A percentile compares a stretch with the other conserved stretches of the same genome.
Conservation (phyloP, 768 basidiomycete species). For the Suillus subluteus region DNA sequence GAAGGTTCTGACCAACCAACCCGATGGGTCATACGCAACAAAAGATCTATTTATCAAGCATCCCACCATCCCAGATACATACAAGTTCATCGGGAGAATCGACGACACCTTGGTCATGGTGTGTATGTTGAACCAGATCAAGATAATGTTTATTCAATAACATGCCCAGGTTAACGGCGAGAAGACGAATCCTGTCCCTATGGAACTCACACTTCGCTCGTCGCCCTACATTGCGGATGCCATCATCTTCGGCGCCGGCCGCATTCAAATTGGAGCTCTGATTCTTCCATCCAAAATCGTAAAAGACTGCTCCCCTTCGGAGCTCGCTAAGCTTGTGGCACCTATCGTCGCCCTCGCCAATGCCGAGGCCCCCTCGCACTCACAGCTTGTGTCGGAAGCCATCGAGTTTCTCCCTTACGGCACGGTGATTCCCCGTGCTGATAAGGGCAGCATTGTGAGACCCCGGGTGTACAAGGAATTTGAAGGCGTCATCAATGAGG, state of each 20-base stretch:
- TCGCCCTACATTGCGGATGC: constrained; percentile 51
- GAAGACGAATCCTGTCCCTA: constrained; percentile 60
- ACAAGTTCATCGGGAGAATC: constrained; percentile 55
- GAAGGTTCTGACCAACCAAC: constrained; percentile 42
- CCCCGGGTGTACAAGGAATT: constrained; percentile 55
- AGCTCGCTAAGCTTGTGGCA: constrained; percentile 37
- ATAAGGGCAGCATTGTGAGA: constrained; percentile 54
- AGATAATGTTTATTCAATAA: constrained; percentile 14
- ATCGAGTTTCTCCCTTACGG: constrained; percentile 51
- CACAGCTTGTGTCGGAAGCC: constrained; percentile 53
- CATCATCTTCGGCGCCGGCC: constrained; percentile 54
- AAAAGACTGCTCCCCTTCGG: constrained; percentile 27
- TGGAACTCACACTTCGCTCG: constrained; percentile 54
- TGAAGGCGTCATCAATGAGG: constrained; percentile 44
- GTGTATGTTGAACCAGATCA: neutral
- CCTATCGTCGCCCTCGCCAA: constrained; percentile 56
- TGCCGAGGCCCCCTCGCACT: constrained; percentile 53
- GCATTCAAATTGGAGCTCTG: constrained; percentile 52
- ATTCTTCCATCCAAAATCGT: constrained; percentile 51
- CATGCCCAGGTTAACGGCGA: constrained; percentile 46
- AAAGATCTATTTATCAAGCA: constrained; percentile 58
- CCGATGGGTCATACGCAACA: constrained; percentile 57
- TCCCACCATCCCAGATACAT: constrained; percentile 41
- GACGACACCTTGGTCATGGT: constrained; percentile 56
- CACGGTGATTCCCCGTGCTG: constrained; percentile 52